phyloP scores from a whole-genome alignment of 2,329 filamentous ascomycete species.

The Pseudogymnoascus verrucosus region DNA sequence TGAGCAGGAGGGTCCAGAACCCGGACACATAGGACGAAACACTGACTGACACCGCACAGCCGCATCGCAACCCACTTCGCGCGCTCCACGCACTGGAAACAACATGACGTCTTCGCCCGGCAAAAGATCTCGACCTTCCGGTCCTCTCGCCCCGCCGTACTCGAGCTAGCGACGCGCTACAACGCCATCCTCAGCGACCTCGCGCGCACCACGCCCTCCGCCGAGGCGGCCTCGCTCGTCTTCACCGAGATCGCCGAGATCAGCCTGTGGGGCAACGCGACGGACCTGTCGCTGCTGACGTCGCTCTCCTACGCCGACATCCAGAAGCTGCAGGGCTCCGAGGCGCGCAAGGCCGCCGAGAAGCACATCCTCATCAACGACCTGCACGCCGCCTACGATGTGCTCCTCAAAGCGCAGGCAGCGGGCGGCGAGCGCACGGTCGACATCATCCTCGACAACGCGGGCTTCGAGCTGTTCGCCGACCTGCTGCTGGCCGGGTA shows the following conservation, averaged over 20 bases:
- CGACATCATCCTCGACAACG: conserved; percentile 94
- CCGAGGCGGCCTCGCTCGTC: conserved; percentile 65
- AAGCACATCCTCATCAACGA: conserved; percentile 91
- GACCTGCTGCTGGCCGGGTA: conserved; percentile 90
- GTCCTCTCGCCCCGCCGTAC: conserved; percentile 77
- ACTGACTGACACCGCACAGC: conserved; percentile 39
- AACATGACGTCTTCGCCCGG: conserved; percentile 79
- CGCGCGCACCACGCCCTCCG: conserved; percentile 40
- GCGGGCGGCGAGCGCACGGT: conserved; percentile 62
- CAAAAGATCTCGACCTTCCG: conserved; percentile 91
- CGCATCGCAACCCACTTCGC: conserved; percentile 75
- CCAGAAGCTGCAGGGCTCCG: conserved; percentile 85
- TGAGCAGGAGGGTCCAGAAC: conserved; percentile 11
- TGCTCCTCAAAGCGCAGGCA: conserved; percentile 56
- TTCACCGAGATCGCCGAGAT: conserved; percentile 95
- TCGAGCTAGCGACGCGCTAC: conserved; percentile 76
- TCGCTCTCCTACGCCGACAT: conserved; percentile 92
- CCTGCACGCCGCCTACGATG: conserved; percentile 61
- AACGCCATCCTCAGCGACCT: conserved; percentile 51
- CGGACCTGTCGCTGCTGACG: conserved; percentile 84
- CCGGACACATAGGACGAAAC: conserved; percentile 10
- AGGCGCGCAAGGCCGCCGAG: conserved; percentile 78
- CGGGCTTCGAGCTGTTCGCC: conserved; percentile 94
- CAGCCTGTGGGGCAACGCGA: conserved; percentile 95
- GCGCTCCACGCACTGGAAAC: conserved; percentile 73